Conservation (phyloP, 2,329 filamentous ascomycete species). For the Bipolaris bicolor region DNA sequence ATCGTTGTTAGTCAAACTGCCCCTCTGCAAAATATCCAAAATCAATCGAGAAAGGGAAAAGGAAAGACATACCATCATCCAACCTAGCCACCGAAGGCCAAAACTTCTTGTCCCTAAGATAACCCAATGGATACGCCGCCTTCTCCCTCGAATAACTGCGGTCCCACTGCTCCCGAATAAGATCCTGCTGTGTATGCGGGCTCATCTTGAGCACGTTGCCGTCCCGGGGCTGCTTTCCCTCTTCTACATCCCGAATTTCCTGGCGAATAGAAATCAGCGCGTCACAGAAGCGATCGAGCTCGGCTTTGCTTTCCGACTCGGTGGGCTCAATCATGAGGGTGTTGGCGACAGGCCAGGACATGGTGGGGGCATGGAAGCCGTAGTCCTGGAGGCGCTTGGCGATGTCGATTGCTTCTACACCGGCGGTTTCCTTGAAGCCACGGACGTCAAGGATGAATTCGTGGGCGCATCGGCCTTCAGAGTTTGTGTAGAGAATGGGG, state of each 20-base stretch:
- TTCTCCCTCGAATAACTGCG: constrained; percentile 80
- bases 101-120: constrained; percentile 93
- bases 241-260: constrained; percentile 84
- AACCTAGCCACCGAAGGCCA: constrained; percentile 88
- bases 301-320: constrained; percentile 88
- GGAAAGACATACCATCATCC: constrained; percentile 73
- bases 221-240: constrained; percentile 74
- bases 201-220: constrained; percentile 88
- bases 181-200: constrained; percentile 82
- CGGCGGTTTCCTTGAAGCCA: constrained; percentile 80
- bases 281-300: constrained; percentile 92
- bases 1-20: constrained; percentile 27
- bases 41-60: neutral
- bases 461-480: constrained; percentile 85
- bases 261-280: constrained; percentile 83
- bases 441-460: constrained; percentile 95
- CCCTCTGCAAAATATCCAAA: neutral
- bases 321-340: constrained; percentile 99
- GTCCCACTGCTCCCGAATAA: constrained; percentile 79
- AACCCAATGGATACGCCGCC: constrained; percentile 85
- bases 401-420: constrained; percentile 90
- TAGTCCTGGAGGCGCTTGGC: constrained; percentile 97
- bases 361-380: constrained; percentile 95
- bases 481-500: constrained; percentile 91
- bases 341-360: constrained; percentile 94